Base-by-base conservation (phyloP, 306 rosid genomes). In the Begonia fuchsioides region DNA sequence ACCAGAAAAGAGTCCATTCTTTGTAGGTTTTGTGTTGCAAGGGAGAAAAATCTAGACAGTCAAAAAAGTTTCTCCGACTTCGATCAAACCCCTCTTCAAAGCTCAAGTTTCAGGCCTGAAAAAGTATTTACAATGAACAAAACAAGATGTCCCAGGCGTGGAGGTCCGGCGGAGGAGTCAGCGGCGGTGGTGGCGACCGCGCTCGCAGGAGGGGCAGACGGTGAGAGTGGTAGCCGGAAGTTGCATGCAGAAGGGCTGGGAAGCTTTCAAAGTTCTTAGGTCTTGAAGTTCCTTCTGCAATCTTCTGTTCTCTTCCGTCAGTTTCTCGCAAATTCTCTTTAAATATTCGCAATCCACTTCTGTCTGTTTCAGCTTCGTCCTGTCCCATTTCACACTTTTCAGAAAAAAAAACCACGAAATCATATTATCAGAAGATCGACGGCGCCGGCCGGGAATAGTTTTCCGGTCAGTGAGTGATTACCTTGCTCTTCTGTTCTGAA, bases 401-500 rank as follows among this genome's bases (percentile, higher is more conserved):
- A n/a, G n/a, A 26, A 26, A 26, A 26, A 26, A 26, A 26, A 19
- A 19, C 35, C 35, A 26, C 43, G 3, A 13, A 13, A 9, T 16
- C 38, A 38, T n/a, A 6, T 20, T 2, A 12, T 13, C 12, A 50
- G 2, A 16, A 39, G 13, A 17, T 17, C 16, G 5, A 1, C 3
- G 32, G 32, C 32, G 1, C 32, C 32, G 1, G n/a, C n/a, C n/a
- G 32, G 5, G 5, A 20, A 6, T 47, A 18, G 39, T 46, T 8
- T 5, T 8, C 1, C 2, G 41, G 8, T 20, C 1, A 35, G 12
- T 10, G 38, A 53, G 5, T 38, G 11, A 13, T 15, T 43, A 90
- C 98, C 98, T 92, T 53, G 98, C 98, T 67, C 98, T 82, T 77
- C 98, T 75, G 49, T 92, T 92, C 64, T 92, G 98, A 68, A 92